phyloP scores from a whole-genome alignment of 2,329 filamentous ascomycete genomes.

The Scytalidium sp. region DNA sequence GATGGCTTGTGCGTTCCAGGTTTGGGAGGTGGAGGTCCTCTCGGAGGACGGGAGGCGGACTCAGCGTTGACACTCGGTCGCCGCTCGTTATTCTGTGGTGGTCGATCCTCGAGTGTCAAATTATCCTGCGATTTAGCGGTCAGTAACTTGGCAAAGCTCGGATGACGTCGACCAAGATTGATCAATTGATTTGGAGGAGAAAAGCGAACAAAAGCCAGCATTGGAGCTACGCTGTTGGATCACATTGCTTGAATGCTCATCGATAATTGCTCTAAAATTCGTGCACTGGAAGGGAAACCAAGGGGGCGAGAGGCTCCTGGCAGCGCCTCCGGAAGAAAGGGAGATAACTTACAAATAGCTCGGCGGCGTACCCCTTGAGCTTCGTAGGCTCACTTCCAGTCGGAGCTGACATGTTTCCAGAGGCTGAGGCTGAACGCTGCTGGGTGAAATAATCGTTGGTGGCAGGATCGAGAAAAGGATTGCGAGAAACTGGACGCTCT shows the following conservation, averaged over 20 bases:
- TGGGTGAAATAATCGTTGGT: slow-evolving; percentile 8
- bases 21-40: slow-evolving; percentile 41
- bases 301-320: too few species aligned
- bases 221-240: too few species aligned
- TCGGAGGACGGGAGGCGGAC: slow-evolving; percentile 18
- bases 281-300: neutral
- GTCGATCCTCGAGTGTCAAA: slow-evolving; percentile 62
- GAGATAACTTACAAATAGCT: slow-evolving; percentile 69
- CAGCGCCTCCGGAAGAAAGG: slow-evolving; percentile 1
- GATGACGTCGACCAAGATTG: slow-evolving; percentile 14
- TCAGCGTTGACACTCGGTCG: neutral
- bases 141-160: slow-evolving; percentile 32
- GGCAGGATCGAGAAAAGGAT: slow-evolving; percentile 68
- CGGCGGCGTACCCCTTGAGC: slow-evolving; percentile 56
- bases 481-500: slow-evolving; percentile 66
- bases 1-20: slow-evolving; percentile 52
- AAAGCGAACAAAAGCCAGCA: slow-evolving; percentile 5
- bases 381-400: slow-evolving; percentile 35
- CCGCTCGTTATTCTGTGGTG: slow-evolving; percentile 21
- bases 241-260: too few species aligned
- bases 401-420: slow-evolving; percentile 48
- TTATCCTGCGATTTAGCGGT: slow-evolving; percentile 52
- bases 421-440: slow-evolving; percentile 23
- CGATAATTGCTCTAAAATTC: neutral
- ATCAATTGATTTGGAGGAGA: slow-evolving; percentile 18